Evolutionary conservation across 1,139 yeast genomes (phyloP).

Genomic region (Saccharomycopsis hybrid): DNA sequence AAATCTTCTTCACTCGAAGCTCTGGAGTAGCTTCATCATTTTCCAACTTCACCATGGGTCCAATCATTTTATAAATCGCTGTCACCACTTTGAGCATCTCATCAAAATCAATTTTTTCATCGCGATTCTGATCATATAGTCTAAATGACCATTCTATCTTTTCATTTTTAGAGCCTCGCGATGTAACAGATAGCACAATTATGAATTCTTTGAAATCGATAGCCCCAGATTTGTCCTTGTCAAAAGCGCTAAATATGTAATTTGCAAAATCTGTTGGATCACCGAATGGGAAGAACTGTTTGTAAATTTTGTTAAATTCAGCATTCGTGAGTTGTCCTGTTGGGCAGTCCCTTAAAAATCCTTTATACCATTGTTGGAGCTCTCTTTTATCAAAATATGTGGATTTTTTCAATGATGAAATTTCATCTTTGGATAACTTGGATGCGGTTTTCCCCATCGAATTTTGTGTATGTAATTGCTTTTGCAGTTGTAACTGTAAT

Average conservation of each 20-base stretch:
- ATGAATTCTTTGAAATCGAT: constrained; percentile 93
- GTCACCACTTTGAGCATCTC: constrained; percentile 76
- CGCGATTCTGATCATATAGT: constrained; percentile 74
- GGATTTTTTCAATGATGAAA: constrained; percentile 71
- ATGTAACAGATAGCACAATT: constrained; percentile 77
- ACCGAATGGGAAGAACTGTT: constrained; percentile 97
- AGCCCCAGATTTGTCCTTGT: constrained; percentile 70
- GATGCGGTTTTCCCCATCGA: constrained; percentile 96
- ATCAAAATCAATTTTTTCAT: constrained; percentile 65
- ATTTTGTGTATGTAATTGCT: no score
- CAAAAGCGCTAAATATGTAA: constrained; percentile 84
- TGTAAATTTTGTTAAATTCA: constrained; percentile 86
- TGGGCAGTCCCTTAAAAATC: constrained; percentile 91
- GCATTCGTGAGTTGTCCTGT: constrained; percentile 80
- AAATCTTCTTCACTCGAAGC: constrained; percentile 74
- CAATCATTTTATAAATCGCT: constrained; percentile 93
- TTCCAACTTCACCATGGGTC: constrained; percentile 84
- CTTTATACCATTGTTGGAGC: constrained; percentile 97
- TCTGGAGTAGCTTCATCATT: constrained; percentile 95
- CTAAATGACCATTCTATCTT: constrained; percentile 84
- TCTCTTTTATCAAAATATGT: constrained; percentile 93
- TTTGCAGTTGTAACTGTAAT: no score
- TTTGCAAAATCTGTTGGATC: constrained; percentile 90
- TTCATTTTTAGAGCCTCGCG: constrained; percentile 84
- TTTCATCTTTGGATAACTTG: constrained; percentile 85